A percentile compares a stretch with the other conserved stretches of the same genome.
These are phyloP conservation scores for Populus nigra DNA, from an alignment of 345 rosid species.

Conservation along the genomic window DNA sequence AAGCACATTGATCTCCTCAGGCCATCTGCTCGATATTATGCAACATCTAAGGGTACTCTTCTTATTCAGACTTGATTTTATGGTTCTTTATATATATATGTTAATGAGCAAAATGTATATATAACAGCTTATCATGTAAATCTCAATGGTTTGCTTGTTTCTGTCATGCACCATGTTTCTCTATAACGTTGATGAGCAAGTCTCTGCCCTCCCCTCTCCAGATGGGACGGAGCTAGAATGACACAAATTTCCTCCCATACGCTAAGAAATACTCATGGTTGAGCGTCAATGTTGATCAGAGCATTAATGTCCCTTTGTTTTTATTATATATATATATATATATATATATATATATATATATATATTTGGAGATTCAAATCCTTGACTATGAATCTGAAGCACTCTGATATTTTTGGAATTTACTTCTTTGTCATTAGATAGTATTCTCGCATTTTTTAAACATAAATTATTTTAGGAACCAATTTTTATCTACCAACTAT, in stretches of 20 bases:
- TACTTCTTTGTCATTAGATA: not conserved
- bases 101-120: not conserved
- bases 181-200: not conserved
- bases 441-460: not conserved
- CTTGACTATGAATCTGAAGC: not conserved
- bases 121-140: not conserved
- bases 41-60: conserved; percentile 51
- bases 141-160: not conserved
- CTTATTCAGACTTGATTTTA: not conserved
- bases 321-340: too few relatives aligned
- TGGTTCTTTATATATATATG: not conserved
- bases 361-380: not conserved
- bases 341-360: too few relatives aligned
- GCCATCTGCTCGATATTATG: conserved; percentile 57
- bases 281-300: not conserved
- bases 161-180: not conserved
- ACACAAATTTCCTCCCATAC: not conserved
- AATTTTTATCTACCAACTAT: not conserved
- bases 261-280: not conserved
- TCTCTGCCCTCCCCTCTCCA: not conserved
- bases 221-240: not conserved
- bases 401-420: not conserved
- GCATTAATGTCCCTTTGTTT: not conserved
- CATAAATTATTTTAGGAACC: not conserved
- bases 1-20: conserved; percentile 70